These are phyloP conservation scores for Trichophyton simii DNA, from an alignment of 2,329 filamentous ascomycete genomes.

Conservation along the genomic window DNA sequence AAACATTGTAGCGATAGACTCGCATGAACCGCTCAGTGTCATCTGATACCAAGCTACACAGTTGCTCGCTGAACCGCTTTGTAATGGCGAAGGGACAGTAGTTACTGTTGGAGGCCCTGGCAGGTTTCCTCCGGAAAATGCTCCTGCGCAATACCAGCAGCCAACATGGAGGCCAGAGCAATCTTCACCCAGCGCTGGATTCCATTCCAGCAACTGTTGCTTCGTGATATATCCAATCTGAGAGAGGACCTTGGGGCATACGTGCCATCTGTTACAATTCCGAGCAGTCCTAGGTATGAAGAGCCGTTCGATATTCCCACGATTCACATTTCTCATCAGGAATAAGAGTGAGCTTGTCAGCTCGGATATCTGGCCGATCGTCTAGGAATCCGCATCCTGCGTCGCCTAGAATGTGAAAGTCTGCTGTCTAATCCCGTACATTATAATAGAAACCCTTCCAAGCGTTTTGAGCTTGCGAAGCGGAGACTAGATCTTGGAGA, in stretches of 20 bases:
- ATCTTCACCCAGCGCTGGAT: not conserved
- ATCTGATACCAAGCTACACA: constrained; percentile 15
- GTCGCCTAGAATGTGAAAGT: too few species aligned
- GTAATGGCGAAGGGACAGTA: constrained; percentile 4
- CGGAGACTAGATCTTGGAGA: too few species aligned
- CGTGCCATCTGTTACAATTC: constrained; percentile 3
- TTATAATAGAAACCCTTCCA: too few species aligned
- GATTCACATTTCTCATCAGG: too few species aligned
- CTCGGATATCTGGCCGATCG: too few species aligned
- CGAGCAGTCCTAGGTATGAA: not conserved
- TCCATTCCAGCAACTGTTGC: constrained; percentile 8
- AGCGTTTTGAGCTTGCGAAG: too few species aligned
- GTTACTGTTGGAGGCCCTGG: not conserved
- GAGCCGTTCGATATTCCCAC: too few species aligned
- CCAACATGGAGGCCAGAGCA: not conserved
- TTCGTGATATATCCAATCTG: constrained; percentile 1
- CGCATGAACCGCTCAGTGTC: constrained; percentile 13
- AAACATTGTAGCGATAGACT: constrained; percentile 10
- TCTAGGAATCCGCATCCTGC: too few species aligned
- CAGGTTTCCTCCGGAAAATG: not conserved
- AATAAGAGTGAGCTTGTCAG: too few species aligned
- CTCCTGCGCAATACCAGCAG: not conserved
- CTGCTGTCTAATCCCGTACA: too few species aligned
- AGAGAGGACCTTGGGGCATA: not conserved
- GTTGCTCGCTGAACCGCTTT: constrained; percentile 6